Evolutionary conservation across 1,284 basidiomycete genomes (phyloP).

Genomic region (Ceratobasidium sp.): DNA sequence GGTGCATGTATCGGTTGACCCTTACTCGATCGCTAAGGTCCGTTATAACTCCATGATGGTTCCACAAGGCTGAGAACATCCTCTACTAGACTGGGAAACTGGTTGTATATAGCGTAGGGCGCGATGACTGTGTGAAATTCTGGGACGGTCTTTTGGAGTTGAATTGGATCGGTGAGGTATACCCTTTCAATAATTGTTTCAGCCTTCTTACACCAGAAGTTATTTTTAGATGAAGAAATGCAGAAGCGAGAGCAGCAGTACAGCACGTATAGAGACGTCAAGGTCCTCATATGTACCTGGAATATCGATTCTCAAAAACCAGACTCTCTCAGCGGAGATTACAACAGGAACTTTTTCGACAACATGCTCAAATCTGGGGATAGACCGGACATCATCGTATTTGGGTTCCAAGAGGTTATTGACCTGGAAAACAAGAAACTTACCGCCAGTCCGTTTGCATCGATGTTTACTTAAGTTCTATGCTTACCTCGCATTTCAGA

Average conservation of each 20-base stretch:
- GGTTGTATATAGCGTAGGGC: conserved; percentile 79
- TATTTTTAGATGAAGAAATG: conserved; percentile 72
- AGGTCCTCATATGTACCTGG: conserved; percentile 89
- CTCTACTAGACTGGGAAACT: conserved; percentile 59
- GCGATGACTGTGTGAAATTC: conserved; percentile 78
- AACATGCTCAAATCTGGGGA: conserved; percentile 76
- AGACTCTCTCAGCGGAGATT: conserved; percentile 69
- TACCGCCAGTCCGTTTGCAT: conserved; percentile 70
- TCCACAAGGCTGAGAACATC: not conserved
- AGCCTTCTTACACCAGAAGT: conserved; percentile 13
- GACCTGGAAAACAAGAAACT: conserved; percentile 92
- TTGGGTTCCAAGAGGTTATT: conserved; percentile 96
- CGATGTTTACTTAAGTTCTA: not conserved
- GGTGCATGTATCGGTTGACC: conserved; percentile 76
- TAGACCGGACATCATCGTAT: conserved; percentile 87
- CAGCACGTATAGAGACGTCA: conserved; percentile 81
- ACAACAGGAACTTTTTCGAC: conserved; percentile 77
- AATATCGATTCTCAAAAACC: conserved; percentile 93
- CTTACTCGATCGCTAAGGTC: conserved; percentile 72
- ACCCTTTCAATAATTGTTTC: conserved; percentile 32
- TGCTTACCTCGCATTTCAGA: conserved; percentile 57
- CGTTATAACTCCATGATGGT: conserved; percentile 51
- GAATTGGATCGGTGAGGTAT: conserved; percentile 83
- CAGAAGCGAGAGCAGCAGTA: conserved; percentile 79
- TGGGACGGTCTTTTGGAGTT: conserved; percentile 92